phyloP scores from a whole-genome alignment of 2,329 filamentous ascomycete species.

The Dothideomycetes sp. region DNA sequence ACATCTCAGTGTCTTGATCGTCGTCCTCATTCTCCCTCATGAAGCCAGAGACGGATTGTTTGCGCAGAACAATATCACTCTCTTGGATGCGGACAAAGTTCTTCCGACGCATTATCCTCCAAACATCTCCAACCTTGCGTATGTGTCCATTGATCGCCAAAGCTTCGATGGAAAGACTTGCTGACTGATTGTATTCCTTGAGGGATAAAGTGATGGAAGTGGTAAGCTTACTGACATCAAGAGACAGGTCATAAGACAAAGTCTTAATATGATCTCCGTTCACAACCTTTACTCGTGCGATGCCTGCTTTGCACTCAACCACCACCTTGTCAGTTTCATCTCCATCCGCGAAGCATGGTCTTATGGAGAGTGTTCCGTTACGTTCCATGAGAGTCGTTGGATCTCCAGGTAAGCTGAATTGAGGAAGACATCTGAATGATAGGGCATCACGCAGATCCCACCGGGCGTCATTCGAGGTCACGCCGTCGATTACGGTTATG shows the following conservation, averaged over 20 bases:
- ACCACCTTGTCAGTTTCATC: neutral
- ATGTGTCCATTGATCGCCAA: neutral
- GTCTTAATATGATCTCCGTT: neutral
- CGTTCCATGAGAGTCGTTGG: neutral
- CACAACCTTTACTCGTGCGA: conserved; percentile 19
- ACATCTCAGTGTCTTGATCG: neutral
- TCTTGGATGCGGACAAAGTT: conserved; percentile 33
- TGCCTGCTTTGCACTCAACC: neutral
- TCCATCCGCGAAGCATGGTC: neutral
- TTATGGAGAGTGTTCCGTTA: neutral
- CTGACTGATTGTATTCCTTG: neutral
- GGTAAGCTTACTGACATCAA: neutral
- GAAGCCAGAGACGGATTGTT: conserved; percentile 25
- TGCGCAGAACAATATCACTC: conserved; percentile 31
- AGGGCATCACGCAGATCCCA: conserved; percentile 29
- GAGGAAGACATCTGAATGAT: conserved; percentile 19
- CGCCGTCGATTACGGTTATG: neutral
- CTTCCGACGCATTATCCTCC: neutral
- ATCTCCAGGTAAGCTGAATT: conserved; percentile 26
- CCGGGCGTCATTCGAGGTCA: conserved; percentile 20
- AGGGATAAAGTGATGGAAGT: neutral
- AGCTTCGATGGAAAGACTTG: neutral
- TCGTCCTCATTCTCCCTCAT: neutral
- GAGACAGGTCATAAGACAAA: neutral
- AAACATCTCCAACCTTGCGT: neutral